phyloP scores from a whole-genome alignment of 2,329 filamentous ascomycete species.

The Exophiala bonariae region DNA sequence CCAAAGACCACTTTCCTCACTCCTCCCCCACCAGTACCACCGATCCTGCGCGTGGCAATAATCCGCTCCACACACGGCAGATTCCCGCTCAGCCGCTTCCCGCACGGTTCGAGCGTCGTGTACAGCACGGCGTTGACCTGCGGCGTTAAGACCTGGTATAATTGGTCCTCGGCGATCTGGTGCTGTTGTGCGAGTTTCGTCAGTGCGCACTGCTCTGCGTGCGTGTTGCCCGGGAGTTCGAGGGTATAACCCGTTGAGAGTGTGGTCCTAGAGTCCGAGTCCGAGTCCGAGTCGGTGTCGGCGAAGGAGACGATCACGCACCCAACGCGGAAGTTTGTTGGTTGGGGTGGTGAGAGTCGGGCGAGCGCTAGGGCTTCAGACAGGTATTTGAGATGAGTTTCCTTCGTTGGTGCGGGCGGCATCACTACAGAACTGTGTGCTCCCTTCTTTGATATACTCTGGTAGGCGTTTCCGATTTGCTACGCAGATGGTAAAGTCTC shows the following conservation, averaged over 20 bases:
- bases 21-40: slow-evolving; percentile 50
- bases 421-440: no score
- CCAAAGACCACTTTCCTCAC: slow-evolving; percentile 83
- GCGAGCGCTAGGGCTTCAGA: slow-evolving; percentile 74
- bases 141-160: slow-evolving; percentile 49
- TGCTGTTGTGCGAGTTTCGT: slow-evolving; percentile 58
- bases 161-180: slow-evolving; percentile 42
- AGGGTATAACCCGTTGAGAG: slow-evolving; percentile 86
- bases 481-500: no score
- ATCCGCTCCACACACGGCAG: slow-evolving; percentile 71
- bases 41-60: slow-evolving; percentile 47
- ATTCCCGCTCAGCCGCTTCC: slow-evolving; percentile 47
- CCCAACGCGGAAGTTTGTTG: slow-evolving; percentile 91
- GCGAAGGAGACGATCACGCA: slow-evolving; percentile 68
- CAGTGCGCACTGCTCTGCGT: slow-evolving; percentile 92
- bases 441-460: no score
- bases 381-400: slow-evolving; percentile 55
- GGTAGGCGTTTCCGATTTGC: no score
- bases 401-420: not conserved
- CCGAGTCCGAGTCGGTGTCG: slow-evolving; percentile 27
- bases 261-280: slow-evolving; percentile 40
- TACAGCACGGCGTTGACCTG: slow-evolving; percentile 66
- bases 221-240: slow-evolving; percentile 88
- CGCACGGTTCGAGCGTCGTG: slow-evolving; percentile 75
- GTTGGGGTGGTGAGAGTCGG: slow-evolving; percentile 75